Evolutionary conservation across 306 rosid genomes (phyloP).

Genomic region (Urtica urens): DNA sequence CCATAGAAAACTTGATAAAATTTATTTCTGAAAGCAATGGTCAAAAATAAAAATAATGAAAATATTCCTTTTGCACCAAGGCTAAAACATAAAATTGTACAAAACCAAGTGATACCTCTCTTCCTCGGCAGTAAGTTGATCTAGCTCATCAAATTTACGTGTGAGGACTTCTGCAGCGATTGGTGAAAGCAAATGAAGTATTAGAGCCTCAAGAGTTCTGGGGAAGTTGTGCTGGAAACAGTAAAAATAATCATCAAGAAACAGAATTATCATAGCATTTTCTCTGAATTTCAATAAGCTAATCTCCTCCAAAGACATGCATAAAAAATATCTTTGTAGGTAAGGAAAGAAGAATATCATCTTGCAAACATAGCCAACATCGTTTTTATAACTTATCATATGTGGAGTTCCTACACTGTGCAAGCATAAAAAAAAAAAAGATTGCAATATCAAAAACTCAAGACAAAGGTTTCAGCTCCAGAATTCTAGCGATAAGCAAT

Average conservation of each 20-base stretch:
- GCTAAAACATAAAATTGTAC: background rate
- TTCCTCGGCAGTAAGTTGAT: constrained; percentile 42
- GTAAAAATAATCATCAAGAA: constrained; percentile 9
- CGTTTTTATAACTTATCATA: too few species aligned
- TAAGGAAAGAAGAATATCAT: constrained; percentile 7
- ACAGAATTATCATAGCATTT: background rate
- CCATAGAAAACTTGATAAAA: constrained; percentile 71
- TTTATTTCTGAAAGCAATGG: constrained; percentile 35
- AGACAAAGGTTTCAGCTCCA: background rate
- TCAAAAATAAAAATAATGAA: constrained; percentile 11
- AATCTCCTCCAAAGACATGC: constrained; percentile 4
- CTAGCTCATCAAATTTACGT: constrained; percentile 82
- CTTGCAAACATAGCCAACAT: too few species aligned
- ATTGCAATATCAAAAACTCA: background rate
- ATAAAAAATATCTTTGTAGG: background rate
- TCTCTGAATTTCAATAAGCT: too few species aligned
- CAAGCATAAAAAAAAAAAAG: background rate
- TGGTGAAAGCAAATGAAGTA: constrained; percentile 78
- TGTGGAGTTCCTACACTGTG: background rate
- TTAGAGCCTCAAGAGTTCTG: constrained; percentile 86
- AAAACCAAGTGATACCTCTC: constrained; percentile 51
- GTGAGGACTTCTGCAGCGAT: constrained; percentile 85
- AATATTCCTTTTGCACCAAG: constrained; percentile 19
- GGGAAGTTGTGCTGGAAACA: constrained; percentile 62
- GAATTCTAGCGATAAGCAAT: background rate